Base-by-base conservation (phyloP, 768 basidiomycete species). In the Collybia sp. region DNA sequence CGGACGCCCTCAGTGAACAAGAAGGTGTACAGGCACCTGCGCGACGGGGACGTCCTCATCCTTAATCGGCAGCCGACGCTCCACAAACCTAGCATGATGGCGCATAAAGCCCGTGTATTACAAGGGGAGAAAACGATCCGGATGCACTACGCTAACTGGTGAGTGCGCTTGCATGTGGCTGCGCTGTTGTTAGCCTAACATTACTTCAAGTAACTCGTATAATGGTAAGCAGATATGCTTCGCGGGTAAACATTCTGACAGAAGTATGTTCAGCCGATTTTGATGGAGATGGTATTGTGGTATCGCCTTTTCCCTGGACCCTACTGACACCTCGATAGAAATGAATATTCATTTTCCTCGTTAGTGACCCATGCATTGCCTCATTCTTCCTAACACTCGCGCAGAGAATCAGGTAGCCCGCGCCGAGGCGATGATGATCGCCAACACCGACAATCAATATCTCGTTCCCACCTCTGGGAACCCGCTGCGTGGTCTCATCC, bases 331-430 rank as follows among this genome's bases (percentile, higher is more conserved):
- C 6, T 20, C 35, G 48, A 45, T 45, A 92, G 95, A 99, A 64
- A 99, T 99, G 95, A 99, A 99, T 68, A 93, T 99, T 41, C 96
- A 99, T 71, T 99, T 99, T 56, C 94, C 96, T 56, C 95, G 92
- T 91, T 65, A 68, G 89, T 71, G 15, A 11, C 47, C 11, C 33
- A 39, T 25, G 25, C 25, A 39, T 6, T 39, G 39, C 40, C 49
- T 25, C 44, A 12, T 18, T 11, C n/a, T 5, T 19, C 9, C 16
- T 30, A 32, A 9, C 45, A 9, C 49, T 43, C 19, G 18, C 50
- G 40, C 59, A 94, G 92, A 99, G 70, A 95, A 93, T 55, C 88
- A 95, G 59, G 82, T 94, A 35, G 93, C 96, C 38, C 84, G 94
- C 47, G 89, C 95, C 1, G 96, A 99, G 64, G 93, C 93, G 4